phyloP scores from a whole-genome alignment of 1,139 yeast genomes.

The Yamadazyma mexicana region DNA sequence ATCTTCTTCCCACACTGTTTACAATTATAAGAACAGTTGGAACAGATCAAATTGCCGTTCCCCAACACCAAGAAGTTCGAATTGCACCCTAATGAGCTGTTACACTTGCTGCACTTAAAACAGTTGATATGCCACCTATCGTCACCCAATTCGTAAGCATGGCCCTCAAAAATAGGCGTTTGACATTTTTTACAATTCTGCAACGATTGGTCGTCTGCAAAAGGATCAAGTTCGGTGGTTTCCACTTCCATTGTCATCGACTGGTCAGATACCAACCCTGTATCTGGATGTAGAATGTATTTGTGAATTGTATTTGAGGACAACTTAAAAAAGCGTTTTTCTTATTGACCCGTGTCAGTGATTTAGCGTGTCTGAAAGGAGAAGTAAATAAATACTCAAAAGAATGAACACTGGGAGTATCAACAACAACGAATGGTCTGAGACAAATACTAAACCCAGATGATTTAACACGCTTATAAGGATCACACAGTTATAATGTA shows the following conservation, averaged over 20 bases:
- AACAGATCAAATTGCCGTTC: conserved; percentile 87
- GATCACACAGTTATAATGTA: too few species aligned
- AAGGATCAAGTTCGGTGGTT: conserved; percentile 13
- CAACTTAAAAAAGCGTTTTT: too few species aligned
- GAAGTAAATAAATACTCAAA: too few species aligned
- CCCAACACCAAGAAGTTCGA: conserved; percentile 89
- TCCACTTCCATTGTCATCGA: neutral
- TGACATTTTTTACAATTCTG: conserved; percentile 46
- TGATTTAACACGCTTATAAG: too few species aligned
- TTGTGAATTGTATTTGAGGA: too few species aligned
- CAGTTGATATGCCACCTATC: conserved; percentile 96
- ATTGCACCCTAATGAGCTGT: conserved; percentile 75
- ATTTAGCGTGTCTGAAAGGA: too few species aligned
- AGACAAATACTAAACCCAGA: too few species aligned
- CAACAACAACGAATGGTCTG: too few species aligned
- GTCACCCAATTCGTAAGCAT: conserved; percentile 82
- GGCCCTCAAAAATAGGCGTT: conserved; percentile 63
- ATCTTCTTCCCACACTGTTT: conserved; percentile 86
- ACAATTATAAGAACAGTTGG: conserved; percentile 88
- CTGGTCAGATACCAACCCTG: too few species aligned
- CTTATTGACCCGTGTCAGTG: too few species aligned
- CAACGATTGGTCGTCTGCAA: conserved; percentile 15
- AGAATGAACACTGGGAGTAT: too few species aligned
- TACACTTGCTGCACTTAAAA: conserved; percentile 86
- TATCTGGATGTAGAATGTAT: too few species aligned